Percentiles rank a stretch among this genome's conserved stretches.
These are phyloP conservation scores for Rhynchospora tenuis DNA, from an alignment of 176 grass and related monocot genomes.

Conservation along the genomic window DNA sequence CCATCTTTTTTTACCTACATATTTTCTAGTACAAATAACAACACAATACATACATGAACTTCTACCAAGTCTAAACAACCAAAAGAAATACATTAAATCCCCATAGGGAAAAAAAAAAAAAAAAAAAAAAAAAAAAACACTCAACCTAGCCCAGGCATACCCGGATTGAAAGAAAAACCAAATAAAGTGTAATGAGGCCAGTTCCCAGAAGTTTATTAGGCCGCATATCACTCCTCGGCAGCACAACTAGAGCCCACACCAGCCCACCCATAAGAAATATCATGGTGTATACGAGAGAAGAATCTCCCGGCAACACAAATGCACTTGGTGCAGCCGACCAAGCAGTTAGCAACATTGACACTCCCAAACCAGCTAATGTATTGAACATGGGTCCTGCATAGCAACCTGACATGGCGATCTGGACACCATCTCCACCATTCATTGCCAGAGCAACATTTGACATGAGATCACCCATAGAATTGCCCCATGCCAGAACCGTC, in stretches of 20 bases:
- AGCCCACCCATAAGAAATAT: constrained; percentile 79
- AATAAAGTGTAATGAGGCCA: constrained; percentile 79
- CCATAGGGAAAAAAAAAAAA: not conserved
- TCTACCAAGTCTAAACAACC: not conserved
- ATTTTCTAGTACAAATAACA: constrained; percentile 9
- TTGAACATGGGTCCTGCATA: constrained; percentile 99
- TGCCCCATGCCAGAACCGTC: constrained; percentile 94
- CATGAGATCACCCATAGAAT: constrained; percentile 96
- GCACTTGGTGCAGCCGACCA: constrained; percentile 58
- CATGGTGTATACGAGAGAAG: constrained; percentile 78
- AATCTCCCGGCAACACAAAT: constrained; percentile 66
- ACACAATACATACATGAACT: constrained; percentile 14
- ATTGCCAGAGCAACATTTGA: constrained; percentile 90
- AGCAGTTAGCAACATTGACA: constrained; percentile 85
- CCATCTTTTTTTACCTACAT: not conserved
- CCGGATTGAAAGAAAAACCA: constrained; percentile 68
- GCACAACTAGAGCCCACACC: constrained; percentile 68
- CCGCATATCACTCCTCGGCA: constrained; percentile 63
- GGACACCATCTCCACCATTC: constrained; percentile 79
- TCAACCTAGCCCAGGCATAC: constrained; percentile 61
- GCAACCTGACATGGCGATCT: constrained; percentile 97
- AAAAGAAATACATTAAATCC: constrained; percentile 1
- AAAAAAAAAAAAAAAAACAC: constrained; percentile 9
- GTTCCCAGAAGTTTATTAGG: constrained; percentile 73
- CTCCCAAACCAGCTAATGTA: constrained; percentile 84